Percentiles rank a stretch among this genome's conserved stretches.
These are phyloP conservation scores for Casuarina cunninghamiana DNA, from an alignment of 306 rosid species.

Conservation along the genomic window DNA sequence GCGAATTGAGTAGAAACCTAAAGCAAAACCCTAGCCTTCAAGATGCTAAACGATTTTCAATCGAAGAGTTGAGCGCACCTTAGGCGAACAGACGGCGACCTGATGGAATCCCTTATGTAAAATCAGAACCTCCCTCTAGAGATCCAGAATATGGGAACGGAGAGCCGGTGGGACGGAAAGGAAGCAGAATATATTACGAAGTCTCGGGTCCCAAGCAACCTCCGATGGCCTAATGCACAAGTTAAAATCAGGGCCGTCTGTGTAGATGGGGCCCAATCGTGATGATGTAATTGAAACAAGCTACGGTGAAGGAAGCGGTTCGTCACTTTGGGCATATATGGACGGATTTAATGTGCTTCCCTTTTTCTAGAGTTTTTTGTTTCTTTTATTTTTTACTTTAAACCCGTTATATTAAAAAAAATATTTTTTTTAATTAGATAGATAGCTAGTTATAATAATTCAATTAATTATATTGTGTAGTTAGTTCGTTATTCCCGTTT, in stretches of 20 bases:
- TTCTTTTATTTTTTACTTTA: too few relatives aligned
- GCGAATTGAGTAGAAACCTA: background rate
- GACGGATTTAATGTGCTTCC: too few relatives aligned
- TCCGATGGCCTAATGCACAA: background rate
- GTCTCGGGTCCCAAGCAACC: background rate
- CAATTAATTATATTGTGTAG: too few relatives aligned
- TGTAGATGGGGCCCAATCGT: background rate
- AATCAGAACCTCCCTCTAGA: background rate
- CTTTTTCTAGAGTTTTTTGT: too few relatives aligned
- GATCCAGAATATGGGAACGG: background rate
- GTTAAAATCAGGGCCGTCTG: background rate
- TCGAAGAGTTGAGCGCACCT: background rate
- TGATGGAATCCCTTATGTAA: background rate
- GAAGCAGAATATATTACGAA: background rate
- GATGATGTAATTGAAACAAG: too few relatives aligned
- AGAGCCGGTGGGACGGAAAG: background rate
- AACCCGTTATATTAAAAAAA: too few relatives aligned
- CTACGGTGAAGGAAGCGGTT: too few relatives aligned
- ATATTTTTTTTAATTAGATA: too few relatives aligned
- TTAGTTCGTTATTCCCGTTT: too few relatives aligned
- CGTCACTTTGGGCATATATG: too few relatives aligned
- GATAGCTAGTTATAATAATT: too few relatives aligned
- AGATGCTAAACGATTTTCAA: background rate
- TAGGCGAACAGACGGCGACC: background rate
- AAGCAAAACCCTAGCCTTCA: background rate